Percentiles rank a stretch among this genome's conserved stretches.
phyloP scores from a whole-genome alignment of 1,139 yeast species.

The Debaryomycetaceae sp. region DNA sequence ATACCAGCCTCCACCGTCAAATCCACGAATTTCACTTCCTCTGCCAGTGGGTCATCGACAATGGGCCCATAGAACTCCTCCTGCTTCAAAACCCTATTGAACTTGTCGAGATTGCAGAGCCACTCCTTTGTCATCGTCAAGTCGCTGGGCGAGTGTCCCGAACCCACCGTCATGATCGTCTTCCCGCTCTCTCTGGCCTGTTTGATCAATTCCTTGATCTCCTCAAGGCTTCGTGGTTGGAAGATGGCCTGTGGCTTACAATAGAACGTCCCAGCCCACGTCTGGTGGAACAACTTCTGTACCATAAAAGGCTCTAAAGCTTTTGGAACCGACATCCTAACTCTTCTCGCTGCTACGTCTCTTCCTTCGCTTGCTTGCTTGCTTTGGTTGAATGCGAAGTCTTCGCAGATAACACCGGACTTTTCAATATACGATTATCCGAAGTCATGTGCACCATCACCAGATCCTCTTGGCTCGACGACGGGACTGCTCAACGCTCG shows the following conservation, averaged over 20 bases:
- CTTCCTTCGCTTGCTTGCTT: no score
- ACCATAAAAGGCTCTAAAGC: slow-evolving; percentile 32
- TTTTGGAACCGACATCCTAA: slow-evolving; percentile 23
- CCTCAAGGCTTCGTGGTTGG: slow-evolving; percentile 67
- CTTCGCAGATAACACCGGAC: not conserved
- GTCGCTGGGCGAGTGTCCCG: slow-evolving; percentile 94
- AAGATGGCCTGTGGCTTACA: slow-evolving; percentile 75
- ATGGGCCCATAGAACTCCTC: slow-evolving; percentile 38
- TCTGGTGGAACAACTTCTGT: slow-evolving; percentile 48
- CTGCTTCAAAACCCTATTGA: slow-evolving; percentile 51
- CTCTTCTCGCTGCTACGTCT: no score
- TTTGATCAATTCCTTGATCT: slow-evolving; percentile 60
- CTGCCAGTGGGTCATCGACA: slow-evolving; percentile 12
- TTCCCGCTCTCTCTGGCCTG: slow-evolving; percentile 58
- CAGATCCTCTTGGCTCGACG: no score
- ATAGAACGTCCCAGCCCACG: slow-evolving; percentile 91
- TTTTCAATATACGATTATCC: not conserved
- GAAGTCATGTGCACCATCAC: not conserved
- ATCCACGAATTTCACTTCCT: slow-evolving; percentile 71
- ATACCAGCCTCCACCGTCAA: slow-evolving; percentile 92
- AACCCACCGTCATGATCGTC: slow-evolving; percentile 83
- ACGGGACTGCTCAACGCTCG: no score
- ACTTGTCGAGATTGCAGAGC: slow-evolving; percentile 82
- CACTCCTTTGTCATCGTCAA: slow-evolving; percentile 86
- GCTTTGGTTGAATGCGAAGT: no score